Evolutionary conservation across 2,329 filamentous ascomycete genomes (phyloP), one percentile per base, ranked within the genome.

Genomic region (Ophiostoma montium): DNA sequence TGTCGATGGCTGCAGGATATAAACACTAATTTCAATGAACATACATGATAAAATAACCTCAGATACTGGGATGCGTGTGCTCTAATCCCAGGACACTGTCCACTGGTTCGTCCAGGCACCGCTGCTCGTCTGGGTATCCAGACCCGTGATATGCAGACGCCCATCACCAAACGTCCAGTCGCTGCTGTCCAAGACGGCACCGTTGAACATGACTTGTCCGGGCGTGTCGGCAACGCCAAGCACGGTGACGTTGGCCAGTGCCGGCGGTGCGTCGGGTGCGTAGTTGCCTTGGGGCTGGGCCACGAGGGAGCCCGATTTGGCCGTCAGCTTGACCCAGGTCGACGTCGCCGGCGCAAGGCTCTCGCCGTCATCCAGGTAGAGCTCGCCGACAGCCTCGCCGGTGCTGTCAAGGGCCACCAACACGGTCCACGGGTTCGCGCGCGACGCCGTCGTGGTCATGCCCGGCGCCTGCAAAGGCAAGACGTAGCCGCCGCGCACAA

Each of bases 321-420:
- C 50, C 2, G 21, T 5, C 12, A 54, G 46, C 21, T 39, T 33
- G 38, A 54, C 51, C 46, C 42, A 51, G 9, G 45, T 43, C 31
- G 46, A 46, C 6, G 36, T 43, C 18, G 31, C 18, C n/a, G 53
- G 5, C 1, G 62, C 57, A 8, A 86, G 51, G 49, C 78, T 84
- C 63, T 82, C 81, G 1, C 85, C 84, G 56, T 90, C 85, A 57
- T 89, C 85, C 8, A 88, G 60, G 59, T 89, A 88, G 30, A 89
- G 62, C 16, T 67, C 62, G 0, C 84, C 84, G 2, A 58, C 65
- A 0, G 84, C 83, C 1, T 63, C 61, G 1, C 78, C 77, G 15
- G 71, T 58, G 1, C 59, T 57, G 53, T 74, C 70, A 1, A 84
- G 70, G 2, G 82, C 80, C 1, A 77, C 74, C 10, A 87, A 66